Conservation (phyloP, 331 rosid genomes). For the Rosa hybrid region DNA sequence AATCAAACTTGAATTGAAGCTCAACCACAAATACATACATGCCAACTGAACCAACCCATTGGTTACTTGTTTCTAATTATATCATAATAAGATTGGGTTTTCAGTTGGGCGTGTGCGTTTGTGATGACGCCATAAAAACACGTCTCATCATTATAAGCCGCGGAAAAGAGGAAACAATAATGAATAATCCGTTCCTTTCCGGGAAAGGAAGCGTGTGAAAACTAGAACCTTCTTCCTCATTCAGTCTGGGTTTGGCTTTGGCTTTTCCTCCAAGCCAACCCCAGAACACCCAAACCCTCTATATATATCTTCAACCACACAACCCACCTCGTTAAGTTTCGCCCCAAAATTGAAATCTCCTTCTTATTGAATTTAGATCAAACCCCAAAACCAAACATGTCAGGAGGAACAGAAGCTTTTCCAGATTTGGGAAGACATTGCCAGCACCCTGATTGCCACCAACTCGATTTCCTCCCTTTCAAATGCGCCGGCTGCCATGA, state of each 20-base stretch:
- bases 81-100: background rate
- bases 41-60: too few relatives aligned
- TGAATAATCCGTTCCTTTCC: background rate
- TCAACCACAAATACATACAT: too few relatives aligned
- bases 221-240: background rate
- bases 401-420: slow-evolving; percentile 90
- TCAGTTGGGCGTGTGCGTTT: slow-evolving; percentile 4
- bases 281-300: background rate
- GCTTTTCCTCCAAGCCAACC: slow-evolving; percentile 33
- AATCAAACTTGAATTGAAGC: too few relatives aligned
- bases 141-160: background rate
- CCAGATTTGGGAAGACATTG: slow-evolving; percentile 90
- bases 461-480: slow-evolving; percentile 89
- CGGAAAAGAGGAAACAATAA: background rate
- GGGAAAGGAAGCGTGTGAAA: background rate
- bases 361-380: background rate
- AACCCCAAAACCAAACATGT: slow-evolving; percentile 30
- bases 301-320: background rate
- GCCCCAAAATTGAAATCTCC: background rate
- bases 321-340: background rate
- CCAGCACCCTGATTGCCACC: slow-evolving; percentile 64
- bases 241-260: slow-evolving; percentile 6
- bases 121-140: background rate
- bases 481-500: slow-evolving; percentile 66
- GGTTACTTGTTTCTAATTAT: background rate